Conservation (phyloP, 495 filamentous ascomycete genomes). For the Daldinia childiae region DNA sequence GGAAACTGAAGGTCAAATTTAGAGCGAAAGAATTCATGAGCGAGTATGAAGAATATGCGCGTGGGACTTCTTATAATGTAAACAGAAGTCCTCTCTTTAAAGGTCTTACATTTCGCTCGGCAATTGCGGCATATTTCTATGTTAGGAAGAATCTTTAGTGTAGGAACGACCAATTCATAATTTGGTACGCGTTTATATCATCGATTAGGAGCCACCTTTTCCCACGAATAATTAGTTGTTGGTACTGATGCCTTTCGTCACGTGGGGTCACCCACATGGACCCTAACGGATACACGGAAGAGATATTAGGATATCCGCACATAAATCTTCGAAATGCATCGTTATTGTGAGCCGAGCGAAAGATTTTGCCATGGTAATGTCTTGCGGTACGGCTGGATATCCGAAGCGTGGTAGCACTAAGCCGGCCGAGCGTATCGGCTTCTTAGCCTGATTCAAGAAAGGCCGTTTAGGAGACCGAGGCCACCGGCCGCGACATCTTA, state of each 20-base stretch:
- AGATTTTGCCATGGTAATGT: neutral
- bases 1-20: neutral
- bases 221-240: neutral
- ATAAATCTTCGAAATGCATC: too few relatives aligned
- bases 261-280: neutral
- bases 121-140: neutral
- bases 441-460: neutral
- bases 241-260: neutral
- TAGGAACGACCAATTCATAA: neutral
- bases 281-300: neutral
- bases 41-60: neutral
- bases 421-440: neutral
- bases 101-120: neutral
- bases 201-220: conserved; percentile 1
- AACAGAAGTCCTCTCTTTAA: neutral
- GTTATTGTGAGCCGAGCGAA: neutral
- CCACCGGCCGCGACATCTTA: conserved; percentile 6
- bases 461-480: conserved; percentile 6
- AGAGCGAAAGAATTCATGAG: neutral
- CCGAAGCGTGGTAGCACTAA: neutral
- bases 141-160: neutral
- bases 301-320: neutral
- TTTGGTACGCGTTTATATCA: neutral
- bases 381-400: neutral
- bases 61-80: neutral